Evolutionary conservation across 2,329 filamentous ascomycete species (phyloP), one percentile per base, ranked within the genome.

Genomic region (Emmonsia crescens): DNA sequence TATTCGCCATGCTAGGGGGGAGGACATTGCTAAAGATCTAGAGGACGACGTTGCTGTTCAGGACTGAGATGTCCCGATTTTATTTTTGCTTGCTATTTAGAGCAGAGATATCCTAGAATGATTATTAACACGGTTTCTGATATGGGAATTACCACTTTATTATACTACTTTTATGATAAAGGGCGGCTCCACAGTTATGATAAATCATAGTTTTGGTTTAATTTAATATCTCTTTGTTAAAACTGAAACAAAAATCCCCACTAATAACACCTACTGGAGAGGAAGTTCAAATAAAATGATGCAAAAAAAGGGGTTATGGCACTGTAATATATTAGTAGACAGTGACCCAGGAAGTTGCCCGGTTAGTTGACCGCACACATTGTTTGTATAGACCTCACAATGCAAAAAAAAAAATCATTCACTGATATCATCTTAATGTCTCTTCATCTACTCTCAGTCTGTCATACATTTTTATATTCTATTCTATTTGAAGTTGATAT

Each of bases 1-100:
- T 24, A 82, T 96, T 60, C 85, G 73, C 36, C 76, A 73, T 24
- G 76, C 76, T 29, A 65, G 74, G 36, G 75, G 73, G 31, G 71
- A 74, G 63, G 38, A 64, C 27, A 68, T 66, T 19, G 38, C 6
- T 21, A 59, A 64, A 27, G 66, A 68, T 33, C 70, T 69, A 69
- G 72, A 73, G 55, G 73, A 75, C 60, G 74, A 76, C 63, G 71
- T 73, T 60, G 74, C 74, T 54, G 67, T 76, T 61, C 59, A 68
- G 63, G 73, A 76, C 52, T 64, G 19, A 60, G 6, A 31, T 44
- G 14, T 24, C 38, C 16, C 29, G 27, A 49, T 1, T 9, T 59
- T 27, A 21, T 27, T 51, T 33, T 33, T 55, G 10, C 51, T 12
- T 51, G 19, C 16, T 29, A 38, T 27, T 24, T 38, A 36, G 42